Evolutionary conservation across 805 yeast species (phyloP).

Genomic region (Candida odintsovae): DNA sequence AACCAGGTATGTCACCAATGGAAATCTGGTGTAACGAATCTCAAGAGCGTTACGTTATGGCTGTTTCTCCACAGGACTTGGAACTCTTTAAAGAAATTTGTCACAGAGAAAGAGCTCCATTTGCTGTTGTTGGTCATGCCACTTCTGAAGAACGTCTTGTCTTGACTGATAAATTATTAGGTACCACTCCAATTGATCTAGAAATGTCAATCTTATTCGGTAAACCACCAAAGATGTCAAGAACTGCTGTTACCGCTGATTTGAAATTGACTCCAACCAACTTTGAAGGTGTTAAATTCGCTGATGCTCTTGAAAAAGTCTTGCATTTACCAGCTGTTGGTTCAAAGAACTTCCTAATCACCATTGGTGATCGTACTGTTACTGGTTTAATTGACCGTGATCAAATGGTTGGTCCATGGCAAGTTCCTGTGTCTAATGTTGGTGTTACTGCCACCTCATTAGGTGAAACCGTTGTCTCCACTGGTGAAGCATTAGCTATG

Average conservation of each 20-base stretch:
- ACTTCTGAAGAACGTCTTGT: constrained; percentile 79
- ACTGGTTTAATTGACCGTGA: constrained; percentile 96
- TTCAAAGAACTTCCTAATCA: constrained; percentile 87
- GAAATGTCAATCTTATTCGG: constrained; percentile 95
- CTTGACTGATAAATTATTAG: constrained; percentile 71
- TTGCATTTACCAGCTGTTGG: constrained; percentile 90
- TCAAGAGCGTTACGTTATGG: constrained; percentile 95
- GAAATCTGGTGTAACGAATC: constrained; percentile 99
- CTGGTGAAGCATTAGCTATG: constrained; percentile 98
- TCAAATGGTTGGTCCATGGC: constrained; percentile 99
- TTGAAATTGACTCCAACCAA: constrained; percentile 39
- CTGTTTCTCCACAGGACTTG: constrained; percentile 77
- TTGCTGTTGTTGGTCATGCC: constrained; percentile 92
- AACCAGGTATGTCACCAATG: constrained; percentile 99
- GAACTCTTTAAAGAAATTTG: constrained; percentile 71
- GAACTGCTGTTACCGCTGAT: constrained; percentile 60
- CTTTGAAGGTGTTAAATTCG: constrained; percentile 34
- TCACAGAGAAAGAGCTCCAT: constrained; percentile 93
- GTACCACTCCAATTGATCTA: constrained; percentile 87
- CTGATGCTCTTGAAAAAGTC: constrained; percentile 75
- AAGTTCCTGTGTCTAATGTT: constrained; percentile 96
- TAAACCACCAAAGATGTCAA: constrained; percentile 93
- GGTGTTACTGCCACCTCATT: constrained; percentile 92
- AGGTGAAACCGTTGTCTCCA: constrained; percentile 59
- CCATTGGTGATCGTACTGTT: constrained; percentile 98